Conservation (phyloP, 352 stramenopile species). For the Globisporangium uncinulatum region DNA sequence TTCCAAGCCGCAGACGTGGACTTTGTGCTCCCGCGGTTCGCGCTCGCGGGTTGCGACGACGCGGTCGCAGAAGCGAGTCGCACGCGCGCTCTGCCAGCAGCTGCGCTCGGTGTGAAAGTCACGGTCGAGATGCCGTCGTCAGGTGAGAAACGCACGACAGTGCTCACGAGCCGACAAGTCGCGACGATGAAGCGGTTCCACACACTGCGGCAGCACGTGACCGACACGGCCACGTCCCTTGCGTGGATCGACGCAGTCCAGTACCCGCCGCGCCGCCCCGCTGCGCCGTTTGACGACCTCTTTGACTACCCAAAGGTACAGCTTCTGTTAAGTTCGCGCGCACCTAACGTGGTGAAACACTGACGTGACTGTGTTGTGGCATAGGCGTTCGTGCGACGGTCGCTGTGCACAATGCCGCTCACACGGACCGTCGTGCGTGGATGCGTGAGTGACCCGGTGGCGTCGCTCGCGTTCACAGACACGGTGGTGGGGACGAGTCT, state of each 20-base stretch:
- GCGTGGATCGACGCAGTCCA: background rate
- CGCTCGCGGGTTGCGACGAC: background rate
- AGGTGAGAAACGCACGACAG: background rate
- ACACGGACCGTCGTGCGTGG: background rate
- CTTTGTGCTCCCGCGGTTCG: constrained; percentile 4
- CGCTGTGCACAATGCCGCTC: constrained; percentile 1
- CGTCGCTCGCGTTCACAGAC: constrained; percentile 3
- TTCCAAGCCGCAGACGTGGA: constrained; percentile 3
- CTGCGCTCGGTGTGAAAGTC: constrained; percentile 3
- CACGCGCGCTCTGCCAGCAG: background rate
- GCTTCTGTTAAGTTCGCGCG: too few species aligned
- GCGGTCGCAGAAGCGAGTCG: constrained; percentile 1
- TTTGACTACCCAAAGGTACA: background rate
- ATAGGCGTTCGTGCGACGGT: background rate
- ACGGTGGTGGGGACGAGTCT: constrained; percentile 2
- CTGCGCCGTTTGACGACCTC: constrained; percentile 2
- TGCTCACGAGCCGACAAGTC: constrained; percentile 1
- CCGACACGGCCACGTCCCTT: background rate
- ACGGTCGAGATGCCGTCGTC: background rate
- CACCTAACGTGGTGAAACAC: too few species aligned
- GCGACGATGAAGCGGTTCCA: constrained; percentile 2
- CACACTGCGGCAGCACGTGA: background rate
- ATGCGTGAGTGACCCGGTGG: background rate
- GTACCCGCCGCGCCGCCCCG: background rate
- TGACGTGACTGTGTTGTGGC: too few species aligned